phyloP scores from a whole-genome alignment of 2,329 filamentous ascomycete species.

The Dactylella cylindrospora region DNA sequence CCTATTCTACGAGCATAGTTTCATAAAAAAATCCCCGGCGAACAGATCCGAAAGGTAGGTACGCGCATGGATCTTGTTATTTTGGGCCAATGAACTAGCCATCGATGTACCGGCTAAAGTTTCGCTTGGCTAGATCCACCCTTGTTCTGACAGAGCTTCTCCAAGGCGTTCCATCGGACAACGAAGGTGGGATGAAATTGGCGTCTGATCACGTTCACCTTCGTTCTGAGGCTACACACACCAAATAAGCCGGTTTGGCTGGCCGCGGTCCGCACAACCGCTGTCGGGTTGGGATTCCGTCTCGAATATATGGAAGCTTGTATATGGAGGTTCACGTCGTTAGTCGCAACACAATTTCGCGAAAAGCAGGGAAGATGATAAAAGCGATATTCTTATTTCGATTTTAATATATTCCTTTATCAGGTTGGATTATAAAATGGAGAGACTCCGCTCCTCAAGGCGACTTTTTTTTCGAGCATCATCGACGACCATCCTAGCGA shows the following conservation, averaged over 20 bases:
- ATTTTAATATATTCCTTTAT: neutral
- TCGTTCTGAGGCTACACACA: no score
- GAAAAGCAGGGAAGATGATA: conserved; percentile 9
- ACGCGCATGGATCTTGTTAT: neutral
- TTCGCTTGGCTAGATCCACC: conserved; percentile 38
- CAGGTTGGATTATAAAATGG: conserved; percentile 33
- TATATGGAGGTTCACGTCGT: neutral
- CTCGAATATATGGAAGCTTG: conserved; percentile 31
- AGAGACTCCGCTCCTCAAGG: neutral
- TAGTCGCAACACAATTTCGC: neutral
- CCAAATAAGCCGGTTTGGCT: conserved; percentile 13
- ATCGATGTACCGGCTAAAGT: conserved; percentile 25
- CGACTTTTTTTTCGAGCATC: neutral
- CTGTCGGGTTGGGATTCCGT: conserved; percentile 39
- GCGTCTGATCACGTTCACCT: conserved; percentile 24
- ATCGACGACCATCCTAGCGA: conserved; percentile 27
- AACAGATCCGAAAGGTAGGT: conserved; percentile 22
- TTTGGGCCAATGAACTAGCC: conserved; percentile 14
- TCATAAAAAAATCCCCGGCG: conserved; percentile 36
- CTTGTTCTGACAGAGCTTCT: conserved; percentile 12
- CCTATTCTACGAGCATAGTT: conserved; percentile 15
- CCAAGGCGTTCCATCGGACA: conserved; percentile 22
- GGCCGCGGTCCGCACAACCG: conserved; percentile 41
- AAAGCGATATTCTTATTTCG: conserved; percentile 18
- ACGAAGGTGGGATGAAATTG: conserved; percentile 18